Evolutionary conservation across 2,329 filamentous ascomycete genomes (phyloP).

Genomic region (Torrubiellomyces zombiae): DNA sequence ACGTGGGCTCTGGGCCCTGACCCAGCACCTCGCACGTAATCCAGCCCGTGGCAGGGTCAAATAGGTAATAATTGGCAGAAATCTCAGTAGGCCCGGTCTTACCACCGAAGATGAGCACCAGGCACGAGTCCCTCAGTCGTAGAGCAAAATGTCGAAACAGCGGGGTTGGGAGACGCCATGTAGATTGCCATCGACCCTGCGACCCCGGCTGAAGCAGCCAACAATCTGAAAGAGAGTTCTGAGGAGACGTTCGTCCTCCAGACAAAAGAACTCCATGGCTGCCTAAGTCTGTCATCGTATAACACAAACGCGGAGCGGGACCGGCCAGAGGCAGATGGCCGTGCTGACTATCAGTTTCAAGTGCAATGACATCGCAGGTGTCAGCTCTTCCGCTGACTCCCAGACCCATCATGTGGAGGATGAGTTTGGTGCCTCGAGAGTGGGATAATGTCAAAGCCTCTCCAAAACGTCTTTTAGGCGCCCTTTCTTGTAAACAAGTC

Average conservation of each 20-base stretch:
- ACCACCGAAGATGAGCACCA: slow-evolving; percentile 45
- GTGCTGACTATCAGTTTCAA: too few species aligned
- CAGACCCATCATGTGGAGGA: slow-evolving; percentile 26
- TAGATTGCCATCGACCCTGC: slow-evolving; percentile 39
- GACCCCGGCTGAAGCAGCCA: slow-evolving; percentile 49
- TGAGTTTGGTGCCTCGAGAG: slow-evolving; percentile 24
- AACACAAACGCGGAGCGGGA: slow-evolving; percentile 44
- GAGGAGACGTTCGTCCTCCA: slow-evolving; percentile 67
- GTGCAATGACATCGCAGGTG: slow-evolving; percentile 38
- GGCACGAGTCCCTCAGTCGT: slow-evolving; percentile 27
- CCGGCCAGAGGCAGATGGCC: slow-evolving; percentile 14
- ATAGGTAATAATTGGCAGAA: slow-evolving; percentile 37
- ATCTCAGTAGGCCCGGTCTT: slow-evolving; percentile 31
- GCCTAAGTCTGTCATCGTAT: slow-evolving; percentile 53
- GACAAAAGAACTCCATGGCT: slow-evolving; percentile 44
- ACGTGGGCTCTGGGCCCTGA: slow-evolving; percentile 18
- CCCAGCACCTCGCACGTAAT: slow-evolving; percentile 21
- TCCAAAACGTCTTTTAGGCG: slow-evolving; percentile 39
- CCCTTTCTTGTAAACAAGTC: slow-evolving; percentile 4
- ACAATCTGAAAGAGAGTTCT: slow-evolving; percentile 51
- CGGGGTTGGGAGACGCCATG: slow-evolving; percentile 48
- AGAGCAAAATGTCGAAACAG: slow-evolving; percentile 61
- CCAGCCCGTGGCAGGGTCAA: slow-evolving; percentile 30
- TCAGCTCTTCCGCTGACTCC: slow-evolving; percentile 26
- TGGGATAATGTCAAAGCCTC: slow-evolving; percentile 28